A percentile compares a stretch with the other conserved stretches of the same genome.
These are phyloP conservation scores for Coemansia sp. DNA, from an alignment of 192 early-diverging fungal species.

Conservation along the genomic window DNA sequence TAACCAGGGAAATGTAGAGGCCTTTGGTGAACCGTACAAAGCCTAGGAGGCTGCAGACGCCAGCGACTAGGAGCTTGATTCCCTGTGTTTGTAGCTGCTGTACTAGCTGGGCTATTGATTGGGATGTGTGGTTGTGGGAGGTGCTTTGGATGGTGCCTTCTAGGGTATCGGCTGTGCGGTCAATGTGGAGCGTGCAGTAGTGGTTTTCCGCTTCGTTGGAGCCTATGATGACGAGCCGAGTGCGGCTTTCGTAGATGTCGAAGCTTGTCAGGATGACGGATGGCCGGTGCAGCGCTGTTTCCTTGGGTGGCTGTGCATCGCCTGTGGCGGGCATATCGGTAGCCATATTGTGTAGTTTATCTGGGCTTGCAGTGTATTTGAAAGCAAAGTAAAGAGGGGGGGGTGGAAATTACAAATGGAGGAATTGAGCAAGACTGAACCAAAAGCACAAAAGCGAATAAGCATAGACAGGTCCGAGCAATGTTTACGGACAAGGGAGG, in stretches of 20 bases:
- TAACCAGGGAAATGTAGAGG: slow-evolving; percentile 87
- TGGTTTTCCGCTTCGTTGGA: slow-evolving; percentile 70
- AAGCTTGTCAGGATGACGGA: slow-evolving; percentile 63
- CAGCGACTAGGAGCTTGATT: slow-evolving; percentile 32
- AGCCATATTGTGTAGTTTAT: too few relatives aligned
- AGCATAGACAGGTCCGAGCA: too few relatives aligned
- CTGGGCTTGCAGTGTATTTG: too few relatives aligned
- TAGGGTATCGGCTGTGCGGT: slow-evolving; percentile 62
- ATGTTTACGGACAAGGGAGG: too few relatives aligned
- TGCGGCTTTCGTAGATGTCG: slow-evolving; percentile 84
- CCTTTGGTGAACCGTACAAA: slow-evolving; percentile 91
- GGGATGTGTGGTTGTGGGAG: slow-evolving; percentile 65
- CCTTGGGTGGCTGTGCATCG: too few relatives aligned
- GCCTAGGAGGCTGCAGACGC: slow-evolving; percentile 51
- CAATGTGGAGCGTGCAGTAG: slow-evolving; percentile 85
- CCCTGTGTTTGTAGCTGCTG: slow-evolving; percentile 75
- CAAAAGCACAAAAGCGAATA: too few relatives aligned
- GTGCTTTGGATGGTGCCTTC: slow-evolving; percentile 78
- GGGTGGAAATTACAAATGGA: too few relatives aligned
- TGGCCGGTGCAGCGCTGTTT: slow-evolving; percentile 24
- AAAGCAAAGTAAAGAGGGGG: too few relatives aligned
- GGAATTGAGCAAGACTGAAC: too few relatives aligned
- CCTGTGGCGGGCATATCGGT: too few relatives aligned
- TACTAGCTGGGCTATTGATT: slow-evolving; percentile 67
- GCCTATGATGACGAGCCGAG: slow-evolving; percentile 80